Evolutionary conservation across 2,329 filamentous ascomycete genomes (phyloP), one percentile per base, ranked within the genome.

Genomic region (Truncatella angustata): DNA sequence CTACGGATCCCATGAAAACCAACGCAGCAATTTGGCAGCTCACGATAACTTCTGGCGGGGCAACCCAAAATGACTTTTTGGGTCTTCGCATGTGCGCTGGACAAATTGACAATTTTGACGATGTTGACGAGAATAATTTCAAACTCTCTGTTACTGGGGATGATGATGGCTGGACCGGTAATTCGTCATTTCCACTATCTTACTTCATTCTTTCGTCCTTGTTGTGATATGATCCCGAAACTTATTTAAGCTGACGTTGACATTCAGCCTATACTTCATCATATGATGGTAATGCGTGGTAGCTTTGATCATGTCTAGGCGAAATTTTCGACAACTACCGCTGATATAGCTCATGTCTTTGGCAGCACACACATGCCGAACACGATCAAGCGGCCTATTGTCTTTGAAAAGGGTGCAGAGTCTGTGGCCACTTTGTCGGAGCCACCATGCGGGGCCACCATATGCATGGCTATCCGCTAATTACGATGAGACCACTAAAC

Each of bases 81-180:
- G 66, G 71, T 51, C 62, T 74, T 11, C 75, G 78, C 1, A 55
- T 77, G 26, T 52, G 60, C 4, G 77, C 77, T 56, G 76, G 75
- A 12, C 64, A 60, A 0, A 50, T 73, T 11, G 59, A 59, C 44
- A 55, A 60, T 0, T 50, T 42, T 2, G 66, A 68, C 0, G 26
- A 58, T 4, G 55, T 54, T 4, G 55, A 65, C 1, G 54, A 59
- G 5, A 67, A 70, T n/a, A 58, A 63, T 3, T 70, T 69, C n/a
- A 52, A 58, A 5, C 49, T 74, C 18, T 50, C 54, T 0, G 53
- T 76, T 3, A 56, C 65, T 4, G 63, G 69, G 14, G 73, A 77
- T 43, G 51, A 56, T 5, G 53, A 57, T 14, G 67, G 67, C 12
- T 76, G 70, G 72, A 53, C 58, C 0, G 73, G 73, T 7, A 55